These are phyloP conservation scores for Gypsophila paniculata DNA, from an alignment of 179 eudicot genomes.

Conservation along the genomic window DNA sequence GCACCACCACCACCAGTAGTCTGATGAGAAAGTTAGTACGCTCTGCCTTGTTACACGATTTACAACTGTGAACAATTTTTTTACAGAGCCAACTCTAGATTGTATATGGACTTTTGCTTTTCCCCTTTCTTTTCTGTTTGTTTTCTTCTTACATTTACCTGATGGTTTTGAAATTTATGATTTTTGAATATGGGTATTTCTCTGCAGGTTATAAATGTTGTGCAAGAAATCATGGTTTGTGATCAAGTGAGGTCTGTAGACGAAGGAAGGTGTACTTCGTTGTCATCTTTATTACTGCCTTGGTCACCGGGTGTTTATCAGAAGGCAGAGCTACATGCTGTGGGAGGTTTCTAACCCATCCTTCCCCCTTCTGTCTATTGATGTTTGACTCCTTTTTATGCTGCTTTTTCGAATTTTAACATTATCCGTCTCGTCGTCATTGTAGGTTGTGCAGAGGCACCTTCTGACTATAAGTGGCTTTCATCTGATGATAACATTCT, in stretches of 20 bases:
- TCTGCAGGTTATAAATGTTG: constrained; percentile 54
- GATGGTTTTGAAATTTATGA: constrained; percentile 2
- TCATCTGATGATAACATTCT: constrained; percentile 61
- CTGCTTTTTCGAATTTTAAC: constrained; percentile 2
- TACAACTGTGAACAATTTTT: background rate
- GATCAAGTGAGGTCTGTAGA: constrained; percentile 49
- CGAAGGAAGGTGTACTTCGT: constrained; percentile 26
- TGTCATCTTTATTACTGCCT: constrained; percentile 58
- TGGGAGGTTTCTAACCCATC: constrained; percentile 54
- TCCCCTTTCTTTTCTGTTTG: background rate
- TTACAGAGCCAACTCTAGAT: background rate
- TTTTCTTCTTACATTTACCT: background rate
- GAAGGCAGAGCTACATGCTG: constrained; percentile 65
- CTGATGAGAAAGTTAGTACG: background rate
- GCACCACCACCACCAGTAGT: background rate
- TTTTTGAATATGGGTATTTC: constrained; percentile 21
- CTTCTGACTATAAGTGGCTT: constrained; percentile 76
- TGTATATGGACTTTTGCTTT: background rate
- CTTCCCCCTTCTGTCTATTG: constrained; percentile 6
- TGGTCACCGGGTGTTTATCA: constrained; percentile 76
- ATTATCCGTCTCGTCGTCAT: constrained; percentile 16
- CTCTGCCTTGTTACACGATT: background rate
- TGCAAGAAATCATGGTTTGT: constrained; percentile 87
- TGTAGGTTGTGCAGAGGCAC: constrained; percentile 69
- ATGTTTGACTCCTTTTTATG: constrained; percentile 1